These are phyloP conservation scores for Termitomyces sp. DNA, from an alignment of 768 basidiomycete genomes.

Conservation along the genomic window DNA sequence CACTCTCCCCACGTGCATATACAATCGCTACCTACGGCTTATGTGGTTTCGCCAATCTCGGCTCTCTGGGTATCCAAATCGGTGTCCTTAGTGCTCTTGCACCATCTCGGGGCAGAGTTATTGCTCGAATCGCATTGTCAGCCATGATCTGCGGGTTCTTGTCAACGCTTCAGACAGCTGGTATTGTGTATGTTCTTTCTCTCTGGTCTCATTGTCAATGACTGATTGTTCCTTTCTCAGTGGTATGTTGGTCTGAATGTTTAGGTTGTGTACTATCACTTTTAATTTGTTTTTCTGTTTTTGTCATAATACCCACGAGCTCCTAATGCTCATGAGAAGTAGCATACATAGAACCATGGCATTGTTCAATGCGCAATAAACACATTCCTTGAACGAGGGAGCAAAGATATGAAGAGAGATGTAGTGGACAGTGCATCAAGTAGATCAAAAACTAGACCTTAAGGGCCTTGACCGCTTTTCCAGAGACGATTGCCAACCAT, in stretches of 20 bases:
- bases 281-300: background rate
- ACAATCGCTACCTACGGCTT: slow-evolving; percentile 85
- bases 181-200: slow-evolving; percentile 22
- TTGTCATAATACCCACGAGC: background rate
- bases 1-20: slow-evolving; percentile 70
- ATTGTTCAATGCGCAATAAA: background rate
- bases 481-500: slow-evolving; percentile 83
- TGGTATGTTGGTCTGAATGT: slow-evolving; percentile 18
- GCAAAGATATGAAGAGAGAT: too few relatives aligned
- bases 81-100: slow-evolving; percentile 45
- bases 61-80: slow-evolving; percentile 80
- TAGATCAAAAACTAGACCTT: slow-evolving; percentile 56
- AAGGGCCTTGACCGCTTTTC: slow-evolving; percentile 76
- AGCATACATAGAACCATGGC: background rate
- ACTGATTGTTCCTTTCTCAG: slow-evolving; percentile 6
- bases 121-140: slow-evolving; percentile 64
- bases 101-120: slow-evolving; percentile 59
- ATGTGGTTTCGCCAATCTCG: slow-evolving; percentile 88
- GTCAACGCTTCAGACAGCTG: slow-evolving; percentile 32
- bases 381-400: background rate
- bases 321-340: background rate
- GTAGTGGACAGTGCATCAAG: too few relatives aligned
- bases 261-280: background rate
- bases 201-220: slow-evolving; percentile 12
- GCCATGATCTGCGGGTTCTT: slow-evolving; percentile 33